Base-by-base conservation (phyloP, 2,329 filamentous ascomycete genomes). In the Harringtonia lauricola region DNA sequence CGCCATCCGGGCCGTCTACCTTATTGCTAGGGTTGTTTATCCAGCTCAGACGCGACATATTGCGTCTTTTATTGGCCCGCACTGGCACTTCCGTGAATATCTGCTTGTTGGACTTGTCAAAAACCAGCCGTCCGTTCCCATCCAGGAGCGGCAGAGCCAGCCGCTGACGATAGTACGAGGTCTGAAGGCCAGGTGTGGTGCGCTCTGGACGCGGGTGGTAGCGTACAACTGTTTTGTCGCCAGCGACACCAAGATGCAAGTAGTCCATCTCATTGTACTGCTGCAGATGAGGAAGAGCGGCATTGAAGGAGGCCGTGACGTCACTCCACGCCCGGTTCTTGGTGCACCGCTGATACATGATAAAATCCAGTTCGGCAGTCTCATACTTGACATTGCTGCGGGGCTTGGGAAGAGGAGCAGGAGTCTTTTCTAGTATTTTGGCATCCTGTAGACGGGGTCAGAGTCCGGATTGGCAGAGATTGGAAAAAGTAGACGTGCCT, bases 321-420 rank as follows among this genome's bases (percentile, higher is more conserved):
- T 51, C 49, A 44, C 49, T 47, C 51, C 51, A 53, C 4, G 49
- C 43, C 13, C 51, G 46, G 44, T 52, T 52, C 38, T 48, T 48
- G 46, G 47, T 53, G 33, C 46, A 49, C 18, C 51, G 51, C 49
- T 51, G 47, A 45, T 53, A 53, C 50, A 53, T 49, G 49, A 53
- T 52, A 34, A 51, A 53, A 46, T 53, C 51, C 6, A 52, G 47
- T 48, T 52, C 49, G 39, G 49, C 50, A 15, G 49, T 51, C 45
- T 51, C 49, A 45, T 53, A 53, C 45, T 53, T 53, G 48, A 52
- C 47, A 40, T 53, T 53, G 47, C 49, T 50, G 45, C 52, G 51
- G 14, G 49, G 49, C 43, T 42, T 43, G 24, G 46, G 43, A 24
- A 49, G 15, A 5, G 43, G 22, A 13, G n/a, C n/a, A 6, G 22